phyloP scores from a whole-genome alignment of 192 early-diverging fungal species.

The Backusella liffmaniae region DNA sequence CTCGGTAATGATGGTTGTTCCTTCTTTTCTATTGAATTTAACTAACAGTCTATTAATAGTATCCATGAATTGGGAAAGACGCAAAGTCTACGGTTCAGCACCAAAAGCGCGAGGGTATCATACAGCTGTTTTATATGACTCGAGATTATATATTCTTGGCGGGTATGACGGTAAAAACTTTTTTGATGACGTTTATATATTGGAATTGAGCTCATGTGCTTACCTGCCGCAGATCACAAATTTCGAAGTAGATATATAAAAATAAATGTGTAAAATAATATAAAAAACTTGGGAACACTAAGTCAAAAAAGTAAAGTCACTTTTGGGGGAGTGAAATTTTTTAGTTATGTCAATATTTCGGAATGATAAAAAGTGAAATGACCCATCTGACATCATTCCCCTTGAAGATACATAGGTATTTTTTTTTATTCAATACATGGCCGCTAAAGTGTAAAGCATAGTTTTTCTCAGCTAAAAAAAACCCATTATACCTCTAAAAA shows the following conservation, averaged over 20 bases:
- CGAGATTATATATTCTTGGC: constrained; percentile 78
- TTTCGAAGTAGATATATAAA: constrained; percentile 60
- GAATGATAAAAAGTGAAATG: background rate
- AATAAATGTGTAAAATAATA: background rate
- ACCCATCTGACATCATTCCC: background rate
- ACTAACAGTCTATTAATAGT: constrained; percentile 36
- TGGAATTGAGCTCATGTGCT: constrained; percentile 81
- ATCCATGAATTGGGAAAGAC: constrained; percentile 83
- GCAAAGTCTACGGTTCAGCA: constrained; percentile 63
- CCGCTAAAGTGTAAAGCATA: background rate
- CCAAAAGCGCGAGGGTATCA: constrained; percentile 84
- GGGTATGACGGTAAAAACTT: constrained; percentile 84
- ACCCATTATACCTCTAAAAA: background rate
- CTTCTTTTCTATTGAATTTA: background rate
- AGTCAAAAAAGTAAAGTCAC: background rate
- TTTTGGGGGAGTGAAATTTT: background rate
- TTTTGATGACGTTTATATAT: constrained; percentile 80
- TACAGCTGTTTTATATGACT: constrained; percentile 74
- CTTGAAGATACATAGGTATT: background rate
- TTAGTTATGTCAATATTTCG: background rate
- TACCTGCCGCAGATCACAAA: constrained; percentile 89
- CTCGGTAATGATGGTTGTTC: constrained; percentile 44
- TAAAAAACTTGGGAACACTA: background rate
- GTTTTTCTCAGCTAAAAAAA: background rate
- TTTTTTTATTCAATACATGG: background rate